phyloP scores from a whole-genome alignment of 495 filamentous ascomycete genomes.

The Apiosordaria backusii region DNA sequence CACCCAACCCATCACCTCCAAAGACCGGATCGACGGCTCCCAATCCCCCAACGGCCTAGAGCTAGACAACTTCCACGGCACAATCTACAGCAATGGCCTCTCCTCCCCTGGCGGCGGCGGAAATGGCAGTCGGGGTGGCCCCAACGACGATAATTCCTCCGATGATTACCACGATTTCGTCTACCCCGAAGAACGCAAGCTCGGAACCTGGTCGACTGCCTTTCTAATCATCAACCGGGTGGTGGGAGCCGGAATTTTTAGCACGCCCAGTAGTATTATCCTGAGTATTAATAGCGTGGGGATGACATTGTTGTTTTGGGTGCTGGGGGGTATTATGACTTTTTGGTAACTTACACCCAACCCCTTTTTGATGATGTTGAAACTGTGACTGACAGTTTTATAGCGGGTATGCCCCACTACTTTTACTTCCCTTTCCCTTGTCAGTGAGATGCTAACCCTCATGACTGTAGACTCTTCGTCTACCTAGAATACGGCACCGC shows the following conservation, averaged over 20 bases:
- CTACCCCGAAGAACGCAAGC: conserved; percentile 37
- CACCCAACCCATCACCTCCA: conserved; percentile 30
- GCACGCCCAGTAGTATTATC: conserved; percentile 28
- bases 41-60: conserved; percentile 17
- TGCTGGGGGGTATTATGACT: conserved; percentile 33
- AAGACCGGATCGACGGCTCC: conserved; percentile 17
- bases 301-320: conserved; percentile 34
- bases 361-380: not conserved
- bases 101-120: not conserved
- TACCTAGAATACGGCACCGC: conserved; percentile 38
- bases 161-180: conserved; percentile 37
- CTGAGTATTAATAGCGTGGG: conserved; percentile 30
- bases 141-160: conserved; percentile 19
- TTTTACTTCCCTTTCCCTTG: not conserved
- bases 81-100: conserved; percentile 23
- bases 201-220: conserved; percentile 34
- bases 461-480: conserved; percentile 27
- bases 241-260: conserved; percentile 32
- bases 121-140: conserved; percentile 4
- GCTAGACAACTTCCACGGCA: conserved; percentile 22
- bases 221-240: conserved; percentile 38
- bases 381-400: conserved; percentile 9
- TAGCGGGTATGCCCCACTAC: conserved; percentile 22
- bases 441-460: conserved; percentile 6
- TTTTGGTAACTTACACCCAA: conserved; percentile 21